These are phyloP conservation scores for Paraconiothyrium brasiliense DNA, from an alignment of 2,329 filamentous ascomycete genomes.

Conservation along the genomic window DNA sequence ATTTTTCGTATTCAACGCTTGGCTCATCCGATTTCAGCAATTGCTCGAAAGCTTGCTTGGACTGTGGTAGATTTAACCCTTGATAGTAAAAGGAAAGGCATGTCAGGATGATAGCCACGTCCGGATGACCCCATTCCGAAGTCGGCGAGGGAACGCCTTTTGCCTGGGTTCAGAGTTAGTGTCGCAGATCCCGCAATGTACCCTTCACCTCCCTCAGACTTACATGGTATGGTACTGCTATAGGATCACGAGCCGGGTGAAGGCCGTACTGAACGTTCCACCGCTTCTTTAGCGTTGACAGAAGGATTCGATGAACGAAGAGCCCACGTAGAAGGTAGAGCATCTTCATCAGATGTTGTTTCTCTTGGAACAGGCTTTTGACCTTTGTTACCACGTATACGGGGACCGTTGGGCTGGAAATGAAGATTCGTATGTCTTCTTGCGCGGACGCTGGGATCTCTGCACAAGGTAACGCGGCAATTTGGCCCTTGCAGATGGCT, in stretches of 20 bases:
- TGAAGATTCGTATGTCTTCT: constrained; percentile 43
- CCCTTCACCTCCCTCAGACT: not conserved
- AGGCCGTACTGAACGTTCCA: constrained; percentile 72
- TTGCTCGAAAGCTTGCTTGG: constrained; percentile 61
- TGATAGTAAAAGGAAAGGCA: constrained; percentile 70
- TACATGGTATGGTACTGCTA: constrained; percentile 68
- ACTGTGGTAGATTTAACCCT: constrained; percentile 62
- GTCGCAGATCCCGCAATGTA: not conserved
- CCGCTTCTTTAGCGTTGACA: constrained; percentile 68
- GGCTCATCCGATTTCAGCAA: constrained; percentile 67
- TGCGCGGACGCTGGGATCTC: constrained; percentile 35
- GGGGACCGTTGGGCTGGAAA: constrained; percentile 38
- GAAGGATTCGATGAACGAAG: constrained; percentile 67
- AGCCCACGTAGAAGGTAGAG: constrained; percentile 71
- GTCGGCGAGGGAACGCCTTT: constrained; percentile 71
- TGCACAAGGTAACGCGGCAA: constrained; percentile 35
- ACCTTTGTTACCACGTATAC: constrained; percentile 29
- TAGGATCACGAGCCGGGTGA: constrained; percentile 59
- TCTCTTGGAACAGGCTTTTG: constrained; percentile 43
- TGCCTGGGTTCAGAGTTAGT: constrained; percentile 50
- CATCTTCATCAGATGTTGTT: constrained; percentile 52
- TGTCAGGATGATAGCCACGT: constrained; percentile 58
- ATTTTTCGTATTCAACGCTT: constrained; percentile 64
- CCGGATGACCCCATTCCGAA: constrained; percentile 75
- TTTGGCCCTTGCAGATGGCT: constrained; percentile 44